These are phyloP conservation scores for Furcasterigmium furcatum DNA, from an alignment of 2,329 filamentous ascomycete genomes.

Conservation along the genomic window DNA sequence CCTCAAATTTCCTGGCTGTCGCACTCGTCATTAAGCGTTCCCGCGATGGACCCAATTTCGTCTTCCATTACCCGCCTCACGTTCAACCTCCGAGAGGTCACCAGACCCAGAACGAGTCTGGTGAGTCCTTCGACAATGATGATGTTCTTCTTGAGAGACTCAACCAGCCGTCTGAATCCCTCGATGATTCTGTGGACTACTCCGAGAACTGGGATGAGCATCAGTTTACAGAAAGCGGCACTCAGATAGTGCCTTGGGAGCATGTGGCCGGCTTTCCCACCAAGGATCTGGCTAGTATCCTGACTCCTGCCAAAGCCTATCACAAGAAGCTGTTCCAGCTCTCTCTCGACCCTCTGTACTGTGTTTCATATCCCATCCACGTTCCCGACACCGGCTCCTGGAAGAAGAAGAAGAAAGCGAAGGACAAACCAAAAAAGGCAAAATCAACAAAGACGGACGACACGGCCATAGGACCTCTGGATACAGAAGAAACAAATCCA, in stretches of 20 bases:
- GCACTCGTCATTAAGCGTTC: conserved; percentile 72
- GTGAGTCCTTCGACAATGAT: conserved; percentile 39
- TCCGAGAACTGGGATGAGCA: conserved; percentile 50
- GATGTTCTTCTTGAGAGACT: conserved; percentile 48
- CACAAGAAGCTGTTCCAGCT: conserved; percentile 83
- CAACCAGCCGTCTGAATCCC: conserved; percentile 28
- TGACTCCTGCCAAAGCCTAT: conserved; percentile 72
- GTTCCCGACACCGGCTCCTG: conserved; percentile 75
- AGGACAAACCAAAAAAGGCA: conserved; percentile 23
- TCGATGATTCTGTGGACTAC: conserved; percentile 21
- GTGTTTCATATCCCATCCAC: conserved; percentile 80
- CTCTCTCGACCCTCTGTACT: conserved; percentile 74
- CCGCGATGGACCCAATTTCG: conserved; percentile 74
- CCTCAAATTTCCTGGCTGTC: conserved; percentile 63
- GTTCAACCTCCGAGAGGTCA: conserved; percentile 36
- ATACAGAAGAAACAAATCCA: conserved; percentile 14
- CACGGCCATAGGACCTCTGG: conserved; percentile 16
- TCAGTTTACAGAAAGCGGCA: conserved; percentile 50
- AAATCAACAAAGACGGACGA: conserved; percentile 20
- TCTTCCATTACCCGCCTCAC: conserved; percentile 83
- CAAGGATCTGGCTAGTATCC: conserved; percentile 74
- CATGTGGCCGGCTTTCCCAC: conserved; percentile 70
- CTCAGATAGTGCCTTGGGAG: conserved; percentile 65
- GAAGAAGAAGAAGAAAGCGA: conserved; percentile 61
- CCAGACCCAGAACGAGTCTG: conserved; percentile 26